A percentile compares a stretch with the other conserved stretches of the same genome.
phyloP scores from a whole-genome alignment of 129 eudicot species.

The Logfia minima region DNA sequence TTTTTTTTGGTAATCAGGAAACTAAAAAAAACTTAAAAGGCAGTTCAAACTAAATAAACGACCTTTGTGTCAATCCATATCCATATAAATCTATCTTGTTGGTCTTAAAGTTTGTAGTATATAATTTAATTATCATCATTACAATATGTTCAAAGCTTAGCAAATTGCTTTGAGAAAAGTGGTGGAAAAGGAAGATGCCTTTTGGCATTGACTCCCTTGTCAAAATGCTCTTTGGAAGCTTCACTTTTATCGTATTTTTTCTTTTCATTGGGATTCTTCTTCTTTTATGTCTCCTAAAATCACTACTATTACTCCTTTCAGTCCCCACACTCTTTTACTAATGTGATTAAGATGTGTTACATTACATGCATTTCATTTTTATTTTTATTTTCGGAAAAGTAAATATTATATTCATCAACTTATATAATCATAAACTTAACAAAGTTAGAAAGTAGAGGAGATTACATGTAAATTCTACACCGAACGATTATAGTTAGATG shows the following conservation, averaged over 20 bases:
- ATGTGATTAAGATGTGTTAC: neutral
- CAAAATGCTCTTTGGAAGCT: constrained; percentile 39
- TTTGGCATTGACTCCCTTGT: constrained; percentile 42
- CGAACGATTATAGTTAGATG: neutral
- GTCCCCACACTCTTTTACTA: constrained; percentile 20
- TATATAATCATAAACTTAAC: no score
- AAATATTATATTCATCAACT: neutral
- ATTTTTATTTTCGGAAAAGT: neutral
- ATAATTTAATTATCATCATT: neutral
- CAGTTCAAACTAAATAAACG: no score
- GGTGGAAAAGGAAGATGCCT: constrained; percentile 32
- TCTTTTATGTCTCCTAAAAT: constrained; percentile 18
- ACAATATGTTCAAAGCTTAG: neutral
- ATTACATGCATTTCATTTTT: neutral
- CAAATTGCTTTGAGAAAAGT: constrained; percentile 1
- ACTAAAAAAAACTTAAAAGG: no score
- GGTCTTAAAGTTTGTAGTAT: no score
- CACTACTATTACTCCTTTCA: neutral
- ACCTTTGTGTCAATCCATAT: no score
- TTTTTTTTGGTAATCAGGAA: no score
- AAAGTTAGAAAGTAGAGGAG: neutral
- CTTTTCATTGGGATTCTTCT: constrained; percentile 29
- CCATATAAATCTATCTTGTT: no score
- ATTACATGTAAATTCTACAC: neutral
- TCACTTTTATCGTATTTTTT: constrained; percentile 35